Base-by-base conservation (phyloP, 2,329 filamentous ascomycete species). In the Aspergillus brasiliensis region DNA sequence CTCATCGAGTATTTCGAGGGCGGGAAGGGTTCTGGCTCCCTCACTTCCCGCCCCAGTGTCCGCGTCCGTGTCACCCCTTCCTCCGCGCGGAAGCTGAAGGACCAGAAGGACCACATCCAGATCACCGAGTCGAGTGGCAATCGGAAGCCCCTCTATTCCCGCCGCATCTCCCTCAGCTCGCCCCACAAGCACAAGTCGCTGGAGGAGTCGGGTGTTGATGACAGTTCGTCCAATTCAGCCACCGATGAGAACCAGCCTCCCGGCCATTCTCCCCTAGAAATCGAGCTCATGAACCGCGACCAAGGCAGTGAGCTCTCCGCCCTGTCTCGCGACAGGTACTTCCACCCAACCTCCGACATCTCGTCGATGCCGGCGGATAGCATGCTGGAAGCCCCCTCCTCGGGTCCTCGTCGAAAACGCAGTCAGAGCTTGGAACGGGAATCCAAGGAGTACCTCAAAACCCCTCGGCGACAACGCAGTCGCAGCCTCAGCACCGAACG, bases 1-100 rank as follows among this genome's bases (percentile, higher is more conserved):
- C 83, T 97, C 69, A 97, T 97, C 71, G 93, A 97, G 79, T 97
- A 96, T 77, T 97, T 96, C 71, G 93, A 97, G 78, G 91, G 88
- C 67, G 87, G 88, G 64, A 93, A 84, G 58, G 82, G 69, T 54
- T 82, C 68, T 82, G 82, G 68, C 59, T 68, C 71, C 70, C 80
- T 82, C 34, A 84, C 87, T 68, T 88, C 90, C 69, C 88, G 90
- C 68, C 92, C 93, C 11, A 96, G 92, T 74, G 91, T 97, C 56
- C 81, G 89, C 67, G 89, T 91, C 56, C 85, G 88, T 67, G 84
- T 97, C 63, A 96, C 91, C 13, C 93, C 93, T 13, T 92, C 90
- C 40, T 83, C 83, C 23, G 80, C 78, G 65, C 84, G 82, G 74
- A 86, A 82, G 71, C 78, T 77, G 71, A 82, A 74, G 65, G 75